A percentile compares a stretch with the other conserved stretches of the same genome.
These are phyloP conservation scores for Fusarium dlaminii DNA, from an alignment of 2,329 filamentous ascomycete species.

Conservation along the genomic window DNA sequence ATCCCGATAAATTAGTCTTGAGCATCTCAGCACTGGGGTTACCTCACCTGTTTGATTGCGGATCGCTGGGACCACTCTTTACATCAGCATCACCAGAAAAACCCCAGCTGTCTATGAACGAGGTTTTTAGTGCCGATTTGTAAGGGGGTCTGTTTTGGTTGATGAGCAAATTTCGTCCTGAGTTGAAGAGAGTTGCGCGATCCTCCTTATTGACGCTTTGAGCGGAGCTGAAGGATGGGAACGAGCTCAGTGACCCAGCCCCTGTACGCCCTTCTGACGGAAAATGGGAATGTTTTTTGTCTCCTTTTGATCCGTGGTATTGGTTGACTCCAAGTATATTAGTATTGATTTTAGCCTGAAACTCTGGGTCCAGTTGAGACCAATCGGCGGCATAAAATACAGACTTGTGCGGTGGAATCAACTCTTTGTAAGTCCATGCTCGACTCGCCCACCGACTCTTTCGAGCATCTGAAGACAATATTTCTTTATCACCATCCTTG, in stretches of 20 bases:
- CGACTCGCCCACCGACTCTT: constrained; percentile 5
- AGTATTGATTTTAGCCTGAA: fast-evolving
- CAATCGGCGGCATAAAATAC: constrained; percentile 10
- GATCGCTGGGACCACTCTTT: fast-evolving
- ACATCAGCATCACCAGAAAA: background rate
- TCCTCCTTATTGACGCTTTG: fast-evolving
- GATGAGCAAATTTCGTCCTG: fast-evolving
- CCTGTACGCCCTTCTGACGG: too few species aligned
- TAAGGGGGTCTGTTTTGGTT: background rate
- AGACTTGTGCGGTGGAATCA: background rate
- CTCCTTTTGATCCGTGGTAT: fast-evolving
- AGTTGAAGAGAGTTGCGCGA: background rate
- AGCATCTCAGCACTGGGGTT: fast-evolving
- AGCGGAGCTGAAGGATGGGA: background rate
- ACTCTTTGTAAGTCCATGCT: constrained; percentile 29
- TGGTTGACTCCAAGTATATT: fast-evolving
- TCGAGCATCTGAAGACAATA: background rate
- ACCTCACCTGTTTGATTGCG: fast-evolving
- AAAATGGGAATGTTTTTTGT: background rate
- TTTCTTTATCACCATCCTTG: background rate
- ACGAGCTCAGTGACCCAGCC: background rate
- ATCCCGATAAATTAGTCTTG: background rate
- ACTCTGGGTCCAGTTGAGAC: background rate
- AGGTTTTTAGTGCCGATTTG: background rate
- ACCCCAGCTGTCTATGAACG: fast-evolving